Evolutionary conservation across 257 asterid genomes (phyloP).

Genomic region (Gentiana dahurica): DNA sequence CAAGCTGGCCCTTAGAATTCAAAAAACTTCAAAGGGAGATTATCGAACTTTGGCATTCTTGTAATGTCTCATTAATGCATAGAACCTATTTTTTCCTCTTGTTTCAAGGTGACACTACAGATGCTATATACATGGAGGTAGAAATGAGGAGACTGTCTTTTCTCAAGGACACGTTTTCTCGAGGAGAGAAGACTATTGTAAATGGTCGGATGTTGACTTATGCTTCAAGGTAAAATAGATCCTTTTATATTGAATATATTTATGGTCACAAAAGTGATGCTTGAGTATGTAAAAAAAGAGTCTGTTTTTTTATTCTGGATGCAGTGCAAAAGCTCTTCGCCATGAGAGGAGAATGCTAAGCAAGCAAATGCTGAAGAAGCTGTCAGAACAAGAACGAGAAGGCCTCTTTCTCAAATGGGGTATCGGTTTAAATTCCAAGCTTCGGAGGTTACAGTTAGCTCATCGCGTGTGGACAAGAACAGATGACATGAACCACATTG

Average conservation of each 20-base stretch:
- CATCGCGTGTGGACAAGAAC: constrained; percentile 59
- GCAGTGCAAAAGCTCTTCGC: constrained; percentile 60
- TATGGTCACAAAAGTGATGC: background rate
- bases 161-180: constrained; percentile 52
- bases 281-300: background rate
- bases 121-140: constrained; percentile 81
- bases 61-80: constrained; percentile 73
- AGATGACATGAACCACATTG: constrained; percentile 57
- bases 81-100: constrained; percentile 77
- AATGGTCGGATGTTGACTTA: constrained; percentile 48
- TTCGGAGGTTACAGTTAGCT: constrained; percentile 62
- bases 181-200: constrained; percentile 47
- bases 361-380: constrained; percentile 66
- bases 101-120: constrained; percentile 82
- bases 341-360: constrained; percentile 65
- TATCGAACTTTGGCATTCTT: constrained; percentile 72
- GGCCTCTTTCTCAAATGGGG: constrained; percentile 77
- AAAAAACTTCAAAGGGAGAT: constrained; percentile 64
- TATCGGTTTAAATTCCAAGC: constrained; percentile 51
- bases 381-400: constrained; percentile 65
- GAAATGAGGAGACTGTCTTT: constrained; percentile 72
- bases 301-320: constrained; percentile 7
- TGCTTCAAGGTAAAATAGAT: constrained; percentile 46
- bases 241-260: background rate
- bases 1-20: constrained; percentile 76